Evolutionary conservation across 192 early-diverging fungal species (phyloP).

Genomic region (Podila clonocystis): DNA sequence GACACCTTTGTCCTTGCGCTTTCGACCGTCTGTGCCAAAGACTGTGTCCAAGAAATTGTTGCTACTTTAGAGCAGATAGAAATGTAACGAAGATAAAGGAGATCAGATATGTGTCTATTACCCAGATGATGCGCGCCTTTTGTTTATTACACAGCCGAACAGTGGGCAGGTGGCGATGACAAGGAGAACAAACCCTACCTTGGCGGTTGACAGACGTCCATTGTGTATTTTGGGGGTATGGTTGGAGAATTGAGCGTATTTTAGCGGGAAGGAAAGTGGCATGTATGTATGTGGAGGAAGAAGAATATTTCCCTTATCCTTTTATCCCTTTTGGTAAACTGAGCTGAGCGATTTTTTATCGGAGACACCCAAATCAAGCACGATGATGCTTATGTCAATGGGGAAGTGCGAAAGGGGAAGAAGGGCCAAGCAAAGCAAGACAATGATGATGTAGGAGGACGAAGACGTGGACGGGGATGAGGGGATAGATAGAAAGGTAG

Average conservation of each 20-base stretch:
- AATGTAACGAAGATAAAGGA: neutral
- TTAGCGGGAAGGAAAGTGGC: neutral
- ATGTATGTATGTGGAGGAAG: neutral
- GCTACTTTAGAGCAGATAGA: neutral
- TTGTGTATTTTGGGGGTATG: neutral
- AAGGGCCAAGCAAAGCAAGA: neutral
- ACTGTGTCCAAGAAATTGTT: constrained; percentile 27
- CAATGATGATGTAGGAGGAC: neutral
- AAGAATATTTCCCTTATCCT: neutral
- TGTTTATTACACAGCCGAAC: neutral
- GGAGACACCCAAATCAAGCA: neutral
- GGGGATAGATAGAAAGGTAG: neutral
- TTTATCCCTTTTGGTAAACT: neutral
- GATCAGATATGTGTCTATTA: neutral
- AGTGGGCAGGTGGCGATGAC: too few species aligned
- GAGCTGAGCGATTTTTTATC: neutral
- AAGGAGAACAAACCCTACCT: neutral
- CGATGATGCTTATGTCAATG: neutral
- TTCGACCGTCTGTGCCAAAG: constrained; percentile 44
- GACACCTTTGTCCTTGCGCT: constrained; percentile 34
- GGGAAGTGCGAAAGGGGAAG: neutral
- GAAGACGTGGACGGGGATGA: neutral
- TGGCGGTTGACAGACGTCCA: neutral
- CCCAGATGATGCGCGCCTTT: neutral
- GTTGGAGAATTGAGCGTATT: neutral